Percentiles rank a stretch among this genome's conserved stretches.
Conservation (phyloP, 495 filamentous ascomycete genomes). For the Penicillium tannophilum region DNA sequence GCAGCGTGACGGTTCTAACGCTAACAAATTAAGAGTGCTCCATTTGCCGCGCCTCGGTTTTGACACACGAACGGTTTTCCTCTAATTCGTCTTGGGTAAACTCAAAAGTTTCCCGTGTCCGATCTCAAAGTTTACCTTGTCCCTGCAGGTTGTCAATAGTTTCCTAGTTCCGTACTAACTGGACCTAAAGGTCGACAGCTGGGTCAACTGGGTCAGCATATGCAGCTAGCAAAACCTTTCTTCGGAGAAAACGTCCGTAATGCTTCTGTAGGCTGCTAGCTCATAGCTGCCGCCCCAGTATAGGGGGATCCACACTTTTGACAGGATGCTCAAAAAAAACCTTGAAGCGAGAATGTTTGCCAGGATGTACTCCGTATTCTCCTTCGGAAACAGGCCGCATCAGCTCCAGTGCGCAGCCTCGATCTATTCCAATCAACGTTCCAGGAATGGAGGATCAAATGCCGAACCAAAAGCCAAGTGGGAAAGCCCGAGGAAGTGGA, state of each 20-base stretch:
- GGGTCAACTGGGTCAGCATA: slow-evolving; percentile 13
- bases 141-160: background rate
- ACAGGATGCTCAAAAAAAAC: slow-evolving; percentile 11
- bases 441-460: slow-evolving; percentile 4
- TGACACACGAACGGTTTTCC: slow-evolving; percentile 22
- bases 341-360: slow-evolving; percentile 1
- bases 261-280: slow-evolving; percentile 18
- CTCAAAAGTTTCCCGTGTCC: slow-evolving; percentile 6
- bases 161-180: background rate
- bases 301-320: slow-evolving; percentile 14
- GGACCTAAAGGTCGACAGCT: background rate
- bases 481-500: slow-evolving; percentile 8
- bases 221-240: slow-evolving; percentile 17
- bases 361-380: background rate
- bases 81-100: slow-evolving; percentile 9
- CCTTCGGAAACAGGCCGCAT: slow-evolving; percentile 12
- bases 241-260: slow-evolving; percentile 19
- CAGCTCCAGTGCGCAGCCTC: background rate
- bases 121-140: background rate
- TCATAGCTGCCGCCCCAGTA: background rate
- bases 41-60: slow-evolving; percentile 13
- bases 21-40: slow-evolving; percentile 32
- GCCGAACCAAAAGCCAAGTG: background rate
- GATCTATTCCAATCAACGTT: background rate
- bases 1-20: slow-evolving; percentile 24